These are phyloP conservation scores for Cryphonectria parasitica DNA, from an alignment of 2,329 filamentous ascomycete species.

Conservation along the genomic window DNA sequence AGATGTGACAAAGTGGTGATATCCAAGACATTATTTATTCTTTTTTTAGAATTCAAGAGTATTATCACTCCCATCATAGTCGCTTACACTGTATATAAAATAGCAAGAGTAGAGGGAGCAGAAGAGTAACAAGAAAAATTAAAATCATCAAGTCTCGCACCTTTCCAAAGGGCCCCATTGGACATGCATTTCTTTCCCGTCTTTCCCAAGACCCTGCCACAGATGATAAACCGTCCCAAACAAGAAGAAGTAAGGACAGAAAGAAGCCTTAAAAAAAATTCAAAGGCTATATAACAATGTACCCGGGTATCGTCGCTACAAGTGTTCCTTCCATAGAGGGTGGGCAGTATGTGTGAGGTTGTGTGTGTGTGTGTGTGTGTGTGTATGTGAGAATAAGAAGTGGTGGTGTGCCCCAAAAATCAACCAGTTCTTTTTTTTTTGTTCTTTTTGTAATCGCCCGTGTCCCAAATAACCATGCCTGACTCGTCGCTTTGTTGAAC, in stretches of 20 bases:
- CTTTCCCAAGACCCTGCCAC: neutral
- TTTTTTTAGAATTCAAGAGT: neutral
- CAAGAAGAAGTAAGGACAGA: neutral
- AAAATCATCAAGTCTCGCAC: slow-evolving; percentile 6
- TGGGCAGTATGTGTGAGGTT: neutral
- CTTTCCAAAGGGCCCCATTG: neutral
- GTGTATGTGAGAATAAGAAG: neutral
- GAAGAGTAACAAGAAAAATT: neutral
- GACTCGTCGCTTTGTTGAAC: neutral
- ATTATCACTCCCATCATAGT: neutral
- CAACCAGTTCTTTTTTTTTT: neutral
- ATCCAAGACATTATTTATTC: neutral
- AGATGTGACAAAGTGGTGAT: neutral
- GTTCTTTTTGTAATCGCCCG: neutral
- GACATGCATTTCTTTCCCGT: slow-evolving; percentile 1
- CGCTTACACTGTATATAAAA: neutral
- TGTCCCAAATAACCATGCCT: slow-evolving; percentile 10
- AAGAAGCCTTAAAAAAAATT: neutral
- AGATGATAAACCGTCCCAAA: neutral
- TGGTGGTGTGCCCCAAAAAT: neutral
- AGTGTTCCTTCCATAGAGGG: slow-evolving; percentile 14
- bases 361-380: neutral
- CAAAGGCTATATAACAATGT: slow-evolving; percentile 7
- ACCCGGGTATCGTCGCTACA: slow-evolving; percentile 28
- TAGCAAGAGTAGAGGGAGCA: neutral